Percentiles rank a stretch among this genome's conserved stretches.
phyloP scores from a whole-genome alignment of 2,329 filamentous ascomycete genomes.

The Pseudogymnoascus sp. region DNA sequence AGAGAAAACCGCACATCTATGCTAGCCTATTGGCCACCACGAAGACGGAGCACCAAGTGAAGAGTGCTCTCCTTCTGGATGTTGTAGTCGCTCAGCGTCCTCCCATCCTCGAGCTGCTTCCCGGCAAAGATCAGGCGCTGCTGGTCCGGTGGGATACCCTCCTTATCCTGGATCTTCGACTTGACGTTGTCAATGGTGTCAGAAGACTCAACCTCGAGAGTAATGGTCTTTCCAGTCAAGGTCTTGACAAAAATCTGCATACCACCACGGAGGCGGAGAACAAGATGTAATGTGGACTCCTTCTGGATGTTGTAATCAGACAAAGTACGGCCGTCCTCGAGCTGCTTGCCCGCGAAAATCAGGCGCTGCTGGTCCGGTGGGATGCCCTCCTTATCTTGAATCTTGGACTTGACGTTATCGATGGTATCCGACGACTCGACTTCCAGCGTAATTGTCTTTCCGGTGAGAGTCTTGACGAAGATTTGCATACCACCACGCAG shows the following conservation, averaged over 20 bases:
- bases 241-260: conserved; percentile 72
- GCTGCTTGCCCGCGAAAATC: conserved; percentile 64
- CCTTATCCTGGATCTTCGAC: conserved; percentile 64
- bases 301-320: conserved; percentile 84
- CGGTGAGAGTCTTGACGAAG: conserved; percentile 64
- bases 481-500: conserved; percentile 69
- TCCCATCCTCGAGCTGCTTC: conserved; percentile 67
- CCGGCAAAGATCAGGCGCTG: conserved; percentile 64
- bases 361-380: conserved; percentile 63
- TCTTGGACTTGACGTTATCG: conserved; percentile 65
- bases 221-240: conserved; percentile 63
- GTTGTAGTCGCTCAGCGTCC: conserved; percentile 75
- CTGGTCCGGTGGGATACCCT: conserved; percentile 63
- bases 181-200: conserved; percentile 69
- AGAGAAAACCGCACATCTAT: not conserved
- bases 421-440: conserved; percentile 65
- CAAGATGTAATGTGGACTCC: conserved; percentile 64
- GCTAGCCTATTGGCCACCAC: conserved; percentile 43
- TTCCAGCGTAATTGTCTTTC: conserved; percentile 63
- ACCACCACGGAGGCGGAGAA: conserved; percentile 64
- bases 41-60: conserved; percentile 62
- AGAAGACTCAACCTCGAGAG: conserved; percentile 58
- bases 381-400: conserved; percentile 66
- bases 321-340: conserved; percentile 69
- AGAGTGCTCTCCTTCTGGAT: conserved; percentile 74